Conservation (phyloP, 176 grass and related monocot species). For the Tillandsia fasciculata region DNA sequence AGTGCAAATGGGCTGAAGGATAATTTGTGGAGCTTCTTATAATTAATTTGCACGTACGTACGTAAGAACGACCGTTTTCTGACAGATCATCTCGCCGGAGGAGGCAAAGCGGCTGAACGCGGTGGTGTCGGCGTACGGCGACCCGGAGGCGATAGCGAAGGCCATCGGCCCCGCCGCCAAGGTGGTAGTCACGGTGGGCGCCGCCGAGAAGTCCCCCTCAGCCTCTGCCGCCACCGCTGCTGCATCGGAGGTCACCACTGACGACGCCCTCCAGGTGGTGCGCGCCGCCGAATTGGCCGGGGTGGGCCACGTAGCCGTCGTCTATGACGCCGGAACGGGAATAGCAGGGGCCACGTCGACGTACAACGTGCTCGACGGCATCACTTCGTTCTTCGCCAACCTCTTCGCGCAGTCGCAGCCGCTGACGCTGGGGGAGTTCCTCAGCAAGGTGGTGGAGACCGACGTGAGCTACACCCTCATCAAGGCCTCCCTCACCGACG, state of each 20-base stretch:
- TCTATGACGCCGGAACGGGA: slow-evolving; percentile 34
- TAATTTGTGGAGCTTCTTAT: not conserved
- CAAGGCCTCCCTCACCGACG: slow-evolving; percentile 61
- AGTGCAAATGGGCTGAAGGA: no score
- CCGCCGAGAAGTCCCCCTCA: slow-evolving; percentile 44
- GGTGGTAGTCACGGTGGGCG: slow-evolving; percentile 75
- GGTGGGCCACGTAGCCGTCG: slow-evolving; percentile 60
- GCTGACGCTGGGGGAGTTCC: slow-evolving; percentile 59
- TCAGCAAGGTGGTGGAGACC: slow-evolving; percentile 62
- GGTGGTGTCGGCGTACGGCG: slow-evolving; percentile 45
- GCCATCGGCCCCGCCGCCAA: slow-evolving; percentile 78
- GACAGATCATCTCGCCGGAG: slow-evolving; percentile 52
- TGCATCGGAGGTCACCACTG: slow-evolving; percentile 36
- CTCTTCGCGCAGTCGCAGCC: slow-evolving; percentile 51
- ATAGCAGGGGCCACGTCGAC: slow-evolving; percentile 19
- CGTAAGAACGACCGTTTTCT: not conserved
- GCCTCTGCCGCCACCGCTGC: not conserved
- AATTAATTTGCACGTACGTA: not conserved
- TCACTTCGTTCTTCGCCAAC: slow-evolving; percentile 64
- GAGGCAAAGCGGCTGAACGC: slow-evolving; percentile 69
- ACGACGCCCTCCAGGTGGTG: slow-evolving; percentile 78
- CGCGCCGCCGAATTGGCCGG: slow-evolving; percentile 74
- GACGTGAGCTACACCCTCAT: slow-evolving; percentile 79
- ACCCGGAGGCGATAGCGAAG: slow-evolving; percentile 78
- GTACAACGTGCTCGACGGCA: slow-evolving; percentile 69